phyloP scores from a whole-genome alignment of 495 filamentous ascomycete species.

The Venustampulla echinocandica region DNA sequence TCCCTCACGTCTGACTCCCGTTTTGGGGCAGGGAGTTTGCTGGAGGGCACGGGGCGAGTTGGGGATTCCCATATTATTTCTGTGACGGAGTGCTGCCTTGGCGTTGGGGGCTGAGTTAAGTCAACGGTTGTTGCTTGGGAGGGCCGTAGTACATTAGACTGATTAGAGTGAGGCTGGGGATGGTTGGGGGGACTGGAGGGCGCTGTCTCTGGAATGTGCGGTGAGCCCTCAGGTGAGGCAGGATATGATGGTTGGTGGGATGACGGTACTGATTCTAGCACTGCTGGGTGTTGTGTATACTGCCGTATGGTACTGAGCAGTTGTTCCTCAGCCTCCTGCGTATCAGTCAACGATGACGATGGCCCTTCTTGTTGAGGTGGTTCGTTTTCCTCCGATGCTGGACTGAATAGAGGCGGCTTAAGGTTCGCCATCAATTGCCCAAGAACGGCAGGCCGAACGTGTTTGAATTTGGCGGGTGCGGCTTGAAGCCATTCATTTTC shows the following conservation, averaged over 20 bases:
- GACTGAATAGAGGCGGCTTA: slow-evolving; percentile 8
- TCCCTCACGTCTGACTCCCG: background rate
- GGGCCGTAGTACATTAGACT: no score
- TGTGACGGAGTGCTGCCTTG: slow-evolving; percentile 1
- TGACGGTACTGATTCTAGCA: background rate
- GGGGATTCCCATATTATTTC: slow-evolving; percentile 22
- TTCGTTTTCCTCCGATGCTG: slow-evolving; percentile 6
- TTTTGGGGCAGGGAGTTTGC: slow-evolving; percentile 7
- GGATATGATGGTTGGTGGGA: background rate
- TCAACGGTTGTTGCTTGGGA: slow-evolving; percentile 23
- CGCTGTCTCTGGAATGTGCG: background rate
- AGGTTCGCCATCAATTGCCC: slow-evolving; percentile 36
- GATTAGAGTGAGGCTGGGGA: no score
- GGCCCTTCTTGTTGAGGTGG: no score
- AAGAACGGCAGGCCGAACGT: slow-evolving; percentile 37
- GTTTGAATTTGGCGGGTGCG: slow-evolving; percentile 31
- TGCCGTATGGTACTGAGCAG: slow-evolving; percentile 35
- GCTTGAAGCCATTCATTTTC: slow-evolving; percentile 33
- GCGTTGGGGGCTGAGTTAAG: slow-evolving; percentile 22
- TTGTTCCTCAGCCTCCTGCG: slow-evolving; percentile 40
- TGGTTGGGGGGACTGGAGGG: background rate
- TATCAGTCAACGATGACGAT: slow-evolving; percentile 23
- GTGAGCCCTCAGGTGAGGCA: background rate
- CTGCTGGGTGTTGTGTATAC: no score
- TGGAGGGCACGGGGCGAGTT: slow-evolving; percentile 12